Evolutionary conservation across 2,329 filamentous ascomycete species (phyloP).

Genomic region (Fusarium penzigii): DNA sequence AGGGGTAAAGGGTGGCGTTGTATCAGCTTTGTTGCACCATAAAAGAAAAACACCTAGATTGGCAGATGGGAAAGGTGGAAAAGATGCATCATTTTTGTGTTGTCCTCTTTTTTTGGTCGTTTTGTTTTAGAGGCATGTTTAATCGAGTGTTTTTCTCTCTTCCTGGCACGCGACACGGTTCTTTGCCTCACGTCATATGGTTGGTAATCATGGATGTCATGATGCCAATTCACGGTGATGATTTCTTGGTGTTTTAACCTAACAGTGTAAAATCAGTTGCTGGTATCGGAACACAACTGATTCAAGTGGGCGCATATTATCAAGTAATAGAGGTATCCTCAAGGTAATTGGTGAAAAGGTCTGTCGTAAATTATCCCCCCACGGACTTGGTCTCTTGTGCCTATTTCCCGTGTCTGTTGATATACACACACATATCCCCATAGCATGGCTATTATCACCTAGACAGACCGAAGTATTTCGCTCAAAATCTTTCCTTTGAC

Average conservation of each 20-base stretch:
- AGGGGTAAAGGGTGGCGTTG: background rate
- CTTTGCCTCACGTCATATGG: too few relatives aligned
- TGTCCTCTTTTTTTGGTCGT: background rate
- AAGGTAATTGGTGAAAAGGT: slow-evolving; percentile 31
- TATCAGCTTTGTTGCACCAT: background rate
- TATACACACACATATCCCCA: slow-evolving; percentile 22
- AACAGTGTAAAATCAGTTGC: too few relatives aligned
- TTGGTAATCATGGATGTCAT: too few relatives aligned
- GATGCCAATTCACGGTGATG: too few relatives aligned
- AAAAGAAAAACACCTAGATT: background rate
- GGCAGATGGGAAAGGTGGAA: background rate
- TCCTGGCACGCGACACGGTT: too few relatives aligned
- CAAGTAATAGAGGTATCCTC: background rate
- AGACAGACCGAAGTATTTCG: background rate
- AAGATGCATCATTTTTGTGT: background rate
- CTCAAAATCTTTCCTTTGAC: slow-evolving; percentile 1
- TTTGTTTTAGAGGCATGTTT: background rate
- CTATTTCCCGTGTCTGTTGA: slow-evolving; percentile 18
- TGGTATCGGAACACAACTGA: background rate
- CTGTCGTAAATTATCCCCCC: slow-evolving; percentile 29
- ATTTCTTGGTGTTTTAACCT: too few relatives aligned
- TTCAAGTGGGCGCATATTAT: background rate
- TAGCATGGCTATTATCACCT: background rate
- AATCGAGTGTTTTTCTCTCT: background rate
- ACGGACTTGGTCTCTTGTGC: slow-evolving; percentile 12